These are phyloP conservation scores for Hymenoscyphus scutula DNA, from an alignment of 2,329 filamentous ascomycete genomes.

Conservation along the genomic window DNA sequence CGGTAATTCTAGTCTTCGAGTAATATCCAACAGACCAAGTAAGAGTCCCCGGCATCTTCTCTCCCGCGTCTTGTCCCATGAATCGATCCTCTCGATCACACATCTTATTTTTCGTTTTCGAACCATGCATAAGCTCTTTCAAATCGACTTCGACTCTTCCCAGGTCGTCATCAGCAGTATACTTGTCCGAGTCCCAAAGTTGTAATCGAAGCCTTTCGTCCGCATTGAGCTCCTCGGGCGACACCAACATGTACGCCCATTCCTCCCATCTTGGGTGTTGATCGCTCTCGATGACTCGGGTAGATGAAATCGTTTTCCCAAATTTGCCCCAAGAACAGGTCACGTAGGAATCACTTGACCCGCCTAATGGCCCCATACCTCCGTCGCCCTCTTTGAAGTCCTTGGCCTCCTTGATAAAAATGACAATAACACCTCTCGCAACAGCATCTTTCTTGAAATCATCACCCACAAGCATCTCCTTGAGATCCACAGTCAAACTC, in stretches of 20 bases:
- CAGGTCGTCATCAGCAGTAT: conserved; percentile 71
- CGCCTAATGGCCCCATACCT: conserved; percentile 57
- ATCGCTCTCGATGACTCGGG: conserved; percentile 61
- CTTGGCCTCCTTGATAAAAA: conserved; percentile 64
- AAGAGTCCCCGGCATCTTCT: conserved; percentile 67
- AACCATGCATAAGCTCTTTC: conserved; percentile 59
- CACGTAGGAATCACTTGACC: conserved; percentile 68
- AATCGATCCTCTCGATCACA: conserved; percentile 64
- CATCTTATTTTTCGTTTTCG: conserved; percentile 60
- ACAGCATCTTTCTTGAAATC: conserved; percentile 76
- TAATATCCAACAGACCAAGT: conserved; percentile 72
- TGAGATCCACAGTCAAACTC: conserved; percentile 69
- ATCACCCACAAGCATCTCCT: conserved; percentile 74
- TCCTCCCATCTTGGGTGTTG: conserved; percentile 72
- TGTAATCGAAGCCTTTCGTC: conserved; percentile 67
- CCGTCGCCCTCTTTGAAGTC: conserved; percentile 72
- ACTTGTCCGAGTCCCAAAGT: conserved; percentile 73
- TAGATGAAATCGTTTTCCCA: conserved; percentile 65
- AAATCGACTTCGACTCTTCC: conserved; percentile 69
- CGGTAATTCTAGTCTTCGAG: conserved; percentile 61
- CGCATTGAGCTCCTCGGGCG: conserved; percentile 69
- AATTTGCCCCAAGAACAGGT: conserved; percentile 77
- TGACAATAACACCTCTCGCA: conserved; percentile 61
- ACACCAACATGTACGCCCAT: conserved; percentile 66
- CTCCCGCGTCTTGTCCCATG: conserved; percentile 60